Evolutionary conservation across 495 filamentous ascomycete species (phyloP).

Genomic region (Filosporella fistucella): DNA sequence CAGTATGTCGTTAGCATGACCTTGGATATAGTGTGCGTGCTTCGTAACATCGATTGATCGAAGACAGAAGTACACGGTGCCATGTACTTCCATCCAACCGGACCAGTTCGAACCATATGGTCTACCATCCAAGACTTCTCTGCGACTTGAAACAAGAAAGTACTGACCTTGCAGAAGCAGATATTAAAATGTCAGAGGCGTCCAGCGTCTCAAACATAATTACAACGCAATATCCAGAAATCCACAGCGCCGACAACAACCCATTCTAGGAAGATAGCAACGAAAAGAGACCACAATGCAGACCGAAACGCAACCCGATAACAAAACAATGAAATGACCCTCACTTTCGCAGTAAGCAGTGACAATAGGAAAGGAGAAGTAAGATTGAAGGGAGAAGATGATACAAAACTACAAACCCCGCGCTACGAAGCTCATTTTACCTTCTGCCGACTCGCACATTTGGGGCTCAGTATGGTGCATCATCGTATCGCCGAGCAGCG

Average conservation of each 20-base stretch:
- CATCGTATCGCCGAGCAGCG: constrained; percentile 9
- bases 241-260: constrained; percentile 1
- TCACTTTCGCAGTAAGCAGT: neutral
- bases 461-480: constrained; percentile 11
- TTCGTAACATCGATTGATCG: too few species aligned
- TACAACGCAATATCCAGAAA: constrained; percentile 10
- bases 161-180: constrained; percentile 21
- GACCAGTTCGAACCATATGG: too few species aligned
- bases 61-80: too few species aligned
- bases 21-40: too few species aligned
- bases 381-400: constrained; percentile 6
- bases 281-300: neutral
- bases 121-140: neutral
- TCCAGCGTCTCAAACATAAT: constrained; percentile 24
- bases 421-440: constrained; percentile 8
- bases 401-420: constrained; percentile 21
- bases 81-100: too few species aligned
- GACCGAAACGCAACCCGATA: neutral
- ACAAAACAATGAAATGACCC: neutral
- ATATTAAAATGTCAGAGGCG: constrained; percentile 19
- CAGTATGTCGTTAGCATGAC: constrained; percentile 12
- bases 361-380: constrained; percentile 8
- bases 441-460: neutral
- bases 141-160: constrained; percentile 9
- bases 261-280: constrained; percentile 14